Percentiles rank a stretch among this genome's conserved stretches.
Conservation (phyloP, 2,329 filamentous ascomycete genomes). For the Botrytis porri region DNA sequence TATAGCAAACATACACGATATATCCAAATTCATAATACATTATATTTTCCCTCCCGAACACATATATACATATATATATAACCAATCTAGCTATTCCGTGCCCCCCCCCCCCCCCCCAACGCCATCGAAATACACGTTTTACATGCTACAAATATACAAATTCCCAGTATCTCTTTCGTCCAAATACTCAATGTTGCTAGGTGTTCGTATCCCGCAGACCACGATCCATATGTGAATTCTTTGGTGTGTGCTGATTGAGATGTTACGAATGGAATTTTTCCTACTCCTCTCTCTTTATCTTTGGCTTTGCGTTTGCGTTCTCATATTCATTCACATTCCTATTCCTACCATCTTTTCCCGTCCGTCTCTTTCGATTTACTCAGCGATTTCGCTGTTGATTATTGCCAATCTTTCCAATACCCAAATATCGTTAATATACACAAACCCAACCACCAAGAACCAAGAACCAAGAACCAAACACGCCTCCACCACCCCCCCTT, state of each 20-base stretch:
- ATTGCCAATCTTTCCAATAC: rapidly evolving
- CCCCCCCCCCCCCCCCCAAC: neutral
- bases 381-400: neutral
- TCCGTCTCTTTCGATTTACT: neutral
- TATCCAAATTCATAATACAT: neutral
- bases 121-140: neutral
- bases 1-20: neutral
- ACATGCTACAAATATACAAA: neutral
- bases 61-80: neutral
- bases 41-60: neutral
- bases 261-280: too few species aligned
- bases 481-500: neutral
- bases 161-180: neutral
- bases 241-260: neutral
- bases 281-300: too few species aligned
- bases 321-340: neutral
- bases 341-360: too few species aligned
- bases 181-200: neutral
- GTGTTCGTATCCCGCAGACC: neutral
- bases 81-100: neutral
- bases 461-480: neutral
- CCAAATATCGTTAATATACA: neutral
- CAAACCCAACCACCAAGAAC: neutral
- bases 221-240: too few species aligned
- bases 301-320: too few species aligned